Conservation (phyloP, 2,329 filamentous ascomycete genomes). For the Ophiostoma ips region DNA sequence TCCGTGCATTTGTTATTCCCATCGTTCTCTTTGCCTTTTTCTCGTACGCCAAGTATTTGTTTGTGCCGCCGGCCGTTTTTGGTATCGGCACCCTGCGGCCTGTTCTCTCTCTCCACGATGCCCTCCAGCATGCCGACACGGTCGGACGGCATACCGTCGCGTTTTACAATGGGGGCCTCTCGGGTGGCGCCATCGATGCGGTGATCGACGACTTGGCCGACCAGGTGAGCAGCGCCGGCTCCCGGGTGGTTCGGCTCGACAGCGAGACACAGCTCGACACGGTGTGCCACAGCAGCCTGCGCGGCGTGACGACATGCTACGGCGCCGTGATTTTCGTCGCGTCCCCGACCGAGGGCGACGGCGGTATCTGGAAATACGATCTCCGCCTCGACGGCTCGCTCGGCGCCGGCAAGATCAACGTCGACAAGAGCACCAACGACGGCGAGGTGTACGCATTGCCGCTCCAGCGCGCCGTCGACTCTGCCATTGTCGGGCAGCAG, state of each 20-base stretch:
- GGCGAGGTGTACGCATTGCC: slow-evolving; percentile 63
- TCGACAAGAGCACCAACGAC: slow-evolving; percentile 54
- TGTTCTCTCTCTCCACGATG: slow-evolving; percentile 51
- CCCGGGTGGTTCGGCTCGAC: slow-evolving; percentile 22
- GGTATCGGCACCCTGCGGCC: slow-evolving; percentile 53
- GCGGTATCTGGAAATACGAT: slow-evolving; percentile 72
- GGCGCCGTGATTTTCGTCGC: slow-evolving; percentile 60
- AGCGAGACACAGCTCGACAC: slow-evolving; percentile 19
- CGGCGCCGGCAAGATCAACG: slow-evolving; percentile 48
- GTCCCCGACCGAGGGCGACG: slow-evolving; percentile 56
- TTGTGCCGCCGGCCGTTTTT: slow-evolving; percentile 61
- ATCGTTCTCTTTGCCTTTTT: slow-evolving; percentile 45
- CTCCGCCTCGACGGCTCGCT: slow-evolving; percentile 62
- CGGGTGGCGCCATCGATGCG: slow-evolving; percentile 54
- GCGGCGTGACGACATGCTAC: slow-evolving; percentile 57
- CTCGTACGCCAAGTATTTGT: slow-evolving; percentile 66
- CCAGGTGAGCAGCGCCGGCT: slow-evolving; percentile 41
- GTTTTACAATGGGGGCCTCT: slow-evolving; percentile 63
- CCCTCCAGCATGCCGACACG: slow-evolving; percentile 40
- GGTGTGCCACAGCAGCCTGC: slow-evolving; percentile 43
- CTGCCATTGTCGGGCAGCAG: slow-evolving; percentile 45
- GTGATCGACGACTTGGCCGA: slow-evolving; percentile 51
- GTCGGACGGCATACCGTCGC: slow-evolving; percentile 53
- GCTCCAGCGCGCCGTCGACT: slow-evolving; percentile 65
- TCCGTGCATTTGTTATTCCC: slow-evolving; percentile 47